Percentiles rank a stretch among this genome's conserved stretches.
Evolutionary conservation across 2,329 filamentous ascomycete genomes (phyloP).

Genomic region (Cladobotryum protrusum): DNA sequence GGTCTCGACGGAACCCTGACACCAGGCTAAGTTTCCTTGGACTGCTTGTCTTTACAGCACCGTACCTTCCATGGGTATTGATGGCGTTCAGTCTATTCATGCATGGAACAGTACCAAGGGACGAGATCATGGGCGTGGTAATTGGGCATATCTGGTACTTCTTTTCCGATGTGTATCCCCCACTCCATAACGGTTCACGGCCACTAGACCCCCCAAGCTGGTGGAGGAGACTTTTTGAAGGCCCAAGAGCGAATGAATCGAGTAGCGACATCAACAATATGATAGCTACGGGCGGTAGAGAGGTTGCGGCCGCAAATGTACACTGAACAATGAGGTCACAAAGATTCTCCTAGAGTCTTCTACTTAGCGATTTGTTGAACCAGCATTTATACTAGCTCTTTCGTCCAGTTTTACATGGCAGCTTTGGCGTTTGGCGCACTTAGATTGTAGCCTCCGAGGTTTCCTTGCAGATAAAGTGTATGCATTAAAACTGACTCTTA

Average conservation of each 20-base stretch:
- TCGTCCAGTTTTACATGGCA: too few species aligned
- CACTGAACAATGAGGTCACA: not conserved
- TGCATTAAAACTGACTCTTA: too few species aligned
- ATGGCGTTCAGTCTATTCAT: conserved; percentile 90
- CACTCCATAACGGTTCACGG: conserved; percentile 74
- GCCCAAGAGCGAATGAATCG: conserved; percentile 42
- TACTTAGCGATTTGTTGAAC: not conserved
- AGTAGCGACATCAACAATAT: conserved; percentile 55
- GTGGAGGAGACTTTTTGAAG: conserved; percentile 82
- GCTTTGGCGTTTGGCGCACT: too few species aligned
- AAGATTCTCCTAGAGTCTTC: not conserved
- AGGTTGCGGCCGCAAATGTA: conserved; percentile 8
- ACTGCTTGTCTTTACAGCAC: conserved; percentile 83
- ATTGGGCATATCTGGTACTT: conserved; percentile 98
- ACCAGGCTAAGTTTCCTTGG: conserved; percentile 85
- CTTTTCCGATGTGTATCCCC: conserved; percentile 93
- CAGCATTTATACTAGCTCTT: not conserved
- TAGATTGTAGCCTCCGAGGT: too few species aligned
- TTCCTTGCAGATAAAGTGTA: too few species aligned
- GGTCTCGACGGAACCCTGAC: conserved; percentile 91
- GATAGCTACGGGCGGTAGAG: conserved; percentile 47
- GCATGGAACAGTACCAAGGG: conserved; percentile 83
- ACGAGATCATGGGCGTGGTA: conserved; percentile 91
- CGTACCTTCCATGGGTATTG: conserved; percentile 92
- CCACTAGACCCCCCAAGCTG: conserved; percentile 84